Conservation (phyloP, 2,329 filamentous ascomycete species). For the Corinectria fuckeliana region DNA sequence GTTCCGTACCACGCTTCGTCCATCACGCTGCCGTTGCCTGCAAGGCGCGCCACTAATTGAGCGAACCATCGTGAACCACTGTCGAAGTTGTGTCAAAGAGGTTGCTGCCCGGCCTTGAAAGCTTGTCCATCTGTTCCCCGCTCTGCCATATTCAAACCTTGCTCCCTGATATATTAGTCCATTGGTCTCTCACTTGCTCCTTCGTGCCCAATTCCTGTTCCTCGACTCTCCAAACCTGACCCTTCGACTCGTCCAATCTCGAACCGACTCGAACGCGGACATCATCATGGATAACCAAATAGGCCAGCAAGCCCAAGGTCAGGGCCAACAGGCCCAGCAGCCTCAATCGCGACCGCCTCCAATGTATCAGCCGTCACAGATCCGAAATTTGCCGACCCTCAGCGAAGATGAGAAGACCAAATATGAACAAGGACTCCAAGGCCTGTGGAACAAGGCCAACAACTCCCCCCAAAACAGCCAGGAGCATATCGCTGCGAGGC, state of each 20-base stretch:
- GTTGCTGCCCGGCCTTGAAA: neutral
- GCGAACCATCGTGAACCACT: slow-evolving; percentile 3
- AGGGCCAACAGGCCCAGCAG: slow-evolving; percentile 34
- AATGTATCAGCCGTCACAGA: slow-evolving; percentile 60
- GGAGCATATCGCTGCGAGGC: slow-evolving; percentile 58
- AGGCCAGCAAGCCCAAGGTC: slow-evolving; percentile 35
- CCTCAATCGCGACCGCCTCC: slow-evolving; percentile 40
- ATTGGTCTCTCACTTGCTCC: neutral
- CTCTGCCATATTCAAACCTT: slow-evolving; percentile 1
- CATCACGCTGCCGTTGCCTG: slow-evolving; percentile 9
- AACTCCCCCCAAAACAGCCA: slow-evolving; percentile 54
- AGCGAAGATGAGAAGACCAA: slow-evolving; percentile 62
- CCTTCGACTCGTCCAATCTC: neutral
- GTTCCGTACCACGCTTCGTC: slow-evolving; percentile 12
- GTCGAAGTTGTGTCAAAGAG: slow-evolving; percentile 2
- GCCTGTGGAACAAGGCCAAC: slow-evolving; percentile 61
- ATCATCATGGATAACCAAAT: slow-evolving; percentile 36
- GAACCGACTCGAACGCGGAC: neutral
- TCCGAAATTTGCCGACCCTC: slow-evolving; percentile 57
- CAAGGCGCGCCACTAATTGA: slow-evolving; percentile 6
- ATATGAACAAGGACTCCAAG: slow-evolving; percentile 63
- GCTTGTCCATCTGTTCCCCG: neutral
- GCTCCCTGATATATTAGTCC: neutral
- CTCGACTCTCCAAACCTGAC: neutral
- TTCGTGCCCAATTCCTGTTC: neutral